Percentiles rank a stretch among this genome's conserved stretches.
Conservation (phyloP, 768 basidiomycete species). For the Termitomyces titanicus region DNA sequence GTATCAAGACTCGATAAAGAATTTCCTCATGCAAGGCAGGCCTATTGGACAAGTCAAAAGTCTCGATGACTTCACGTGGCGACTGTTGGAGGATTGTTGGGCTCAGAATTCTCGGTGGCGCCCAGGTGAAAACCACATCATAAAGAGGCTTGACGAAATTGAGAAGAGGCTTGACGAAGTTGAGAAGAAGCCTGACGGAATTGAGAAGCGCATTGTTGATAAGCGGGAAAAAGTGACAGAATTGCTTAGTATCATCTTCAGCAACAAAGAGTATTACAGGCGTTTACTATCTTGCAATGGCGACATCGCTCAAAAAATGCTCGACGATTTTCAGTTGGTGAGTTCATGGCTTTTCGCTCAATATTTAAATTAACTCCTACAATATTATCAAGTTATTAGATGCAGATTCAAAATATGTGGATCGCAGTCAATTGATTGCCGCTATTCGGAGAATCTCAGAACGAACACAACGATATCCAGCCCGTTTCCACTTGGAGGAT, state of each 20-base stretch:
- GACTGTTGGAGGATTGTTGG: neutral
- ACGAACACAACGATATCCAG: neutral
- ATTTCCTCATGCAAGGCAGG: neutral
- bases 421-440: neutral
- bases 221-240: neutral
- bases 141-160: neutral
- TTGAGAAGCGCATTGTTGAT: neutral
- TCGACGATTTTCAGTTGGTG: neutral
- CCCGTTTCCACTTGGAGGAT: neutral
- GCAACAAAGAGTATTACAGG: neutral
- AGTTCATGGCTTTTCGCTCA: neutral
- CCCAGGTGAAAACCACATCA: neutral
- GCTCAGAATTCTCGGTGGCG: neutral
- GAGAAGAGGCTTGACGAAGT: neutral
- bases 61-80: neutral
- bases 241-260: neutral
- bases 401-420: neutral
- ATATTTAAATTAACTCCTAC: neutral
- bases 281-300: neutral
- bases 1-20: neutral
- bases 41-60: neutral
- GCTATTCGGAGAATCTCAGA: slow-evolving; percentile 5
- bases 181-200: neutral
- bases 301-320: neutral
- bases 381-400: neutral